These are phyloP conservation scores for Yamadazyma paraphyllophila DNA, from an alignment of 805 yeast species.

Conservation along the genomic window DNA sequence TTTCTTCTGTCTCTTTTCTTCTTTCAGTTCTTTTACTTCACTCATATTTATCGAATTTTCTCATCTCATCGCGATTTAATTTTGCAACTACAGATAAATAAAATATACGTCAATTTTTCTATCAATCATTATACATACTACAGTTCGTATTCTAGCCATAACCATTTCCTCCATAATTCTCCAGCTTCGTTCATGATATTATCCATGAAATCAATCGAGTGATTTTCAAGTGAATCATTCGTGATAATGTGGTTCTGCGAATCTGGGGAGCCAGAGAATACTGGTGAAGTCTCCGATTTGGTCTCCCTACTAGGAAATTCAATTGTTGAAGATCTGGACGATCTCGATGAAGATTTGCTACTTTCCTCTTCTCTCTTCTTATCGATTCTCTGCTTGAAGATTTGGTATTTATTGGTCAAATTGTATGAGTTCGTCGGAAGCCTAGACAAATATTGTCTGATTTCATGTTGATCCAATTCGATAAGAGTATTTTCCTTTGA, in stretches of 20 bases:
- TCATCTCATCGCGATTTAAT: constrained; percentile 21
- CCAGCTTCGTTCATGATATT: constrained; percentile 76
- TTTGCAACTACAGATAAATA: not conserved
- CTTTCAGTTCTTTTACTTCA: constrained; percentile 15
- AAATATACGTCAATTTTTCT: constrained; percentile 3
- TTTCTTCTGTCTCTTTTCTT: constrained; percentile 22
- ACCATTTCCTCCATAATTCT: constrained; percentile 84
- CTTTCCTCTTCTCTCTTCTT: constrained; percentile 17
- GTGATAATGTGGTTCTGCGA: constrained; percentile 22
- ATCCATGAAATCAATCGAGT: constrained; percentile 60
- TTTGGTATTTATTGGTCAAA: constrained; percentile 32
- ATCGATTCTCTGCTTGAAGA: constrained; percentile 22
- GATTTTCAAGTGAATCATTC: constrained; percentile 29
- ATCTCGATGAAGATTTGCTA: constrained; percentile 5
- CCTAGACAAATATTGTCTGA: constrained; percentile 69
- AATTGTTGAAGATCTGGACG: constrained; percentile 9
- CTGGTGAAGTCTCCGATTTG: not conserved
- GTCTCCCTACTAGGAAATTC: not conserved
- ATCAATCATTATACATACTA: constrained; percentile 5
- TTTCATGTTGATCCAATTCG: constrained; percentile 89
- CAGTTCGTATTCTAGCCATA: constrained; percentile 41
- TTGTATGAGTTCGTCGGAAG: constrained; percentile 47
- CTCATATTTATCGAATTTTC: constrained; percentile 2
- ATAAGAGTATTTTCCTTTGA: constrained; percentile 74
- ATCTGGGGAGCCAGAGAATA: constrained; percentile 3